Base-by-base conservation (phyloP, 306 rosid genomes). In the Quercus alba region DNA sequence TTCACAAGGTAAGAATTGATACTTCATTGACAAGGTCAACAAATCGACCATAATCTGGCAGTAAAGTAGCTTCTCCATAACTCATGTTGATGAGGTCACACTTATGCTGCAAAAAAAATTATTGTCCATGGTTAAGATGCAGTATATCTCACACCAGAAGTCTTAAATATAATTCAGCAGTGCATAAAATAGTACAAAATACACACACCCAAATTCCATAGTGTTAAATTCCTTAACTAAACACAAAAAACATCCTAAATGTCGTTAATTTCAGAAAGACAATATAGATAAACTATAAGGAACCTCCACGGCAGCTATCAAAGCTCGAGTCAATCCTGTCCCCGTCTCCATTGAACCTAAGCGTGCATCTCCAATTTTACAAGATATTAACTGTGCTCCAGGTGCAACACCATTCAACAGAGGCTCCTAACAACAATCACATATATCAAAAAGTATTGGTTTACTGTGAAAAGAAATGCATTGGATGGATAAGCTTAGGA, bases 391-490 rank as follows among this genome's bases (percentile, higher is more conserved):
- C 77, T 95, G 99, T 28, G 99, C 99, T 11, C 99, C 99, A 69
- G 99, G 99, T 83, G 99, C 99, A 81, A 93, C 95, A 78, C 99
- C 99, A 89, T 95, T 95, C 90, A 95, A 84, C 88, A 91, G 84
- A 46, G 97, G 96, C 82, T 93, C 99, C 99, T 95, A 74, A 82
- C 44, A 82, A 56, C 81, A 75, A 81, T 73, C 64, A 55, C 54
- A 76, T 77, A 69, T 44, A 81, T 88, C 81, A 85, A 75, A 49
- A 68, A 67, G 81, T 56, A 59, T 33, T 5, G 11, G 18, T 77
- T 71, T 55, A 28, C 75, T 31, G 20, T 3, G 35, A 38, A 28
- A 26, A 23, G 78, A 72, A 69, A 19, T 67, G 57, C 62, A 70
- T 15, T 57, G 63, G 44, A 66, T 31, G 33, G 74, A 76, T 85